Conservation (phyloP, 495 filamentous ascomycete species). For the Neurospora sp. region DNA sequence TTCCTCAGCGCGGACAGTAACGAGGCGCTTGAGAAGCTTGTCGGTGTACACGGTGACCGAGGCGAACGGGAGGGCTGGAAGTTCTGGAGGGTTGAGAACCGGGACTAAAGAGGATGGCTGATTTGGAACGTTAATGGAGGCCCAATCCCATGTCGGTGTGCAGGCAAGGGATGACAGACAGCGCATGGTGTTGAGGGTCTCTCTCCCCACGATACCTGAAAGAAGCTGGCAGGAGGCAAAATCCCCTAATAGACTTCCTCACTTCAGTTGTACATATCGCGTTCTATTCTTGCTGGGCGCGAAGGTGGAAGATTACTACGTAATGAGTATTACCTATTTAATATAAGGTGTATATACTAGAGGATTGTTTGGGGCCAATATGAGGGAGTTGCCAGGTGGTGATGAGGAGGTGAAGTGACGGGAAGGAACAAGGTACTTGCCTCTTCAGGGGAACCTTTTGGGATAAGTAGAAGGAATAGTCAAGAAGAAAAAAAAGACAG, state of each 20-base stretch:
- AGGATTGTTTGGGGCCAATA: not conserved
- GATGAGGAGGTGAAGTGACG: not conserved
- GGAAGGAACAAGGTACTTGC: not conserved
- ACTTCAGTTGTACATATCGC: not conserved
- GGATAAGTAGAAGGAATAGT: not conserved
- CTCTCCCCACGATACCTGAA: not conserved
- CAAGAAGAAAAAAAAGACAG: not conserved
- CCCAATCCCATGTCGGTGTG: not conserved
- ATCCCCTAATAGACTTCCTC: not conserved
- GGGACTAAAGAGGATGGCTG: not conserved
- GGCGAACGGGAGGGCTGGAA: conserved; percentile 79
- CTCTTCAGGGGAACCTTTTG: not conserved
- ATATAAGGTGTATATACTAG: not conserved
- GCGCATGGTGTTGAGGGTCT: not conserved
- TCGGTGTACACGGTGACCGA: conserved; percentile 49
- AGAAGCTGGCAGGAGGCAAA: not conserved
- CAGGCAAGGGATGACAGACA: not conserved
- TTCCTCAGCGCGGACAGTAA: conserved; percentile 75
- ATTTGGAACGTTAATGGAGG: not conserved
- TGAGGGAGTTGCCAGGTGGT: not conserved
- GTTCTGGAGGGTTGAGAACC: conserved; percentile 68
- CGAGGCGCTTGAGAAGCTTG: conserved; percentile 68
- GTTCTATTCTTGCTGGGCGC: not conserved
- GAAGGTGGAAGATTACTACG: not conserved
- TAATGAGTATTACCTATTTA: not conserved